Percentiles rank a stretch among this genome's conserved stretches.
phyloP scores from a whole-genome alignment of 345 rosid genomes.

The Citrus mangshanensis region DNA sequence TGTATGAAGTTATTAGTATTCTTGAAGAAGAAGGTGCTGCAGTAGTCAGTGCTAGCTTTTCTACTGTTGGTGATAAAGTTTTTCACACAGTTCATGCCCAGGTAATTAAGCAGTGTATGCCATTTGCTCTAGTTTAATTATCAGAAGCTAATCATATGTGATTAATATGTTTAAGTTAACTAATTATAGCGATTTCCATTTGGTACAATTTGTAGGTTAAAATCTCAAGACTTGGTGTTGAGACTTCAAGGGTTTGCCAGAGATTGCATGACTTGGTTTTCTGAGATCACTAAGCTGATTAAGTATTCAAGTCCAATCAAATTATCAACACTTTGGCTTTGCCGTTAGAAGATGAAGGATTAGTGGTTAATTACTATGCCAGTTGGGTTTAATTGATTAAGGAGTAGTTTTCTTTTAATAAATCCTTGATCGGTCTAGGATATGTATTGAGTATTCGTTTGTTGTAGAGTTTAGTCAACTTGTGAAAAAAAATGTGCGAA shows the following conservation, averaged over 20 bases:
- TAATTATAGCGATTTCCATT: neutral
- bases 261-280: conserved; percentile 35
- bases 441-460: too few species aligned
- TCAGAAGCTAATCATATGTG: neutral
- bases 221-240: conserved; percentile 46
- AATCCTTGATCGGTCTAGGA: too few species aligned
- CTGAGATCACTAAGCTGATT: neutral
- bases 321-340: too few species aligned
- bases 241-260: conserved; percentile 36
- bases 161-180: neutral
- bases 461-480: neutral
- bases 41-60: conserved; percentile 44
- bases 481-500: too few species aligned
- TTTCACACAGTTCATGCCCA: conserved; percentile 55
- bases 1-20: conserved; percentile 35
- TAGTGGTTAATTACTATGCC: too few species aligned
- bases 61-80: conserved; percentile 38
- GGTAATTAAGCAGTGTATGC: conserved; percentile 18
- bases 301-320: neutral
- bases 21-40: conserved; percentile 59
- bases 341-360: neutral
- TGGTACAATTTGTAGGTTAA: conserved; percentile 30
- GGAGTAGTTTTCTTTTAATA: too few species aligned
- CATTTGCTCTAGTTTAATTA: neutral
- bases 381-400: too few species aligned